These are phyloP conservation scores for Gorgonomyces haynaldii DNA, from an alignment of 192 early-diverging fungal genomes.

Conservation along the genomic window DNA sequence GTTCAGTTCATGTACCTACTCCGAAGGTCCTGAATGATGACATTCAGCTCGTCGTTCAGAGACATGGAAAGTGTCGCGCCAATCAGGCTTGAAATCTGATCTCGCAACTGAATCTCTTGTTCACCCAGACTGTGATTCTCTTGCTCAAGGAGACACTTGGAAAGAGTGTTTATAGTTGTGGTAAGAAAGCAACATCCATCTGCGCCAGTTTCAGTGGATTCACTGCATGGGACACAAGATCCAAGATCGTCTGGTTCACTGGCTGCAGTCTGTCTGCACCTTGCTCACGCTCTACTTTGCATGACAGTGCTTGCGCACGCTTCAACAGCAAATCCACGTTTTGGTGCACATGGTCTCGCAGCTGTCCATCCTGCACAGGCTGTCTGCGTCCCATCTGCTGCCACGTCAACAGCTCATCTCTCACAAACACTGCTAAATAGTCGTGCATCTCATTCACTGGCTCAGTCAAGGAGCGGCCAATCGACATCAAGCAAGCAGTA, in stretches of 20 bases:
- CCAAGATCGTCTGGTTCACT: conserved; percentile 76
- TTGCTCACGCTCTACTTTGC: conserved; percentile 61
- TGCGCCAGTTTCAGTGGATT: conserved; percentile 87
- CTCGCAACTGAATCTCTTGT: no score
- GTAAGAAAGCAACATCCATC: conserved; percentile 90
- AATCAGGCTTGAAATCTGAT: no score
- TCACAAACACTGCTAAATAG: conserved; percentile 85
- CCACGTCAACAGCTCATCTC: conserved; percentile 84
- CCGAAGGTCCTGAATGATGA: conserved; percentile 1
- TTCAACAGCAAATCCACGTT: conserved; percentile 66
- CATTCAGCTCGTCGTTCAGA: conserved; percentile 1
- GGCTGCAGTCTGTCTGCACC: conserved; percentile 39
- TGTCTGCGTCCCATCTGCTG: conserved; percentile 44
- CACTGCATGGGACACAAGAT: conserved; percentile 77
- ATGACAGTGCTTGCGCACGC: conserved; percentile 55
- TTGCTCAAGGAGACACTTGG: no score
- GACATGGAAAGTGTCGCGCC: no score
- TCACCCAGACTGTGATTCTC: no score
- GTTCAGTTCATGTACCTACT: neutral
- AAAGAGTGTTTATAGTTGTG: conserved; percentile 35
- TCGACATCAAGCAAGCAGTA: conserved; percentile 68
- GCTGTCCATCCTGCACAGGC: conserved; percentile 44
- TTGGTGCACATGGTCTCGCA: conserved; percentile 54
- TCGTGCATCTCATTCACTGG: conserved; percentile 85
- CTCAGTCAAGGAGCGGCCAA: conserved; percentile 69